Percentiles rank a stretch among this genome's conserved stretches.
These are phyloP conservation scores for Auricularia cornea DNA, from an alignment of 768 basidiomycete genomes.

Conservation along the genomic window DNA sequence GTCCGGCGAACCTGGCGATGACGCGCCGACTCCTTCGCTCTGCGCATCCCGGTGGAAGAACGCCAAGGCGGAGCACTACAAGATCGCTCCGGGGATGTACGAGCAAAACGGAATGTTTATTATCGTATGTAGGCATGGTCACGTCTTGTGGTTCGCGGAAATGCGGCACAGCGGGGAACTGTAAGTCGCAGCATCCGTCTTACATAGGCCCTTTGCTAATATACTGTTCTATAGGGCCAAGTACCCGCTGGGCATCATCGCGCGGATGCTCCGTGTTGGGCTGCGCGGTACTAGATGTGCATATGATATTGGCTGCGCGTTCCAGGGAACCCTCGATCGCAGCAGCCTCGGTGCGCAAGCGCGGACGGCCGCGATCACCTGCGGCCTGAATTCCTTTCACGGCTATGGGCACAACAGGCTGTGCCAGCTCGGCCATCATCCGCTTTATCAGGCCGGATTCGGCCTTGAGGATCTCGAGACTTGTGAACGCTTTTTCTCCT, in stretches of 20 bases:
- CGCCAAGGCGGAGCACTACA: not conserved
- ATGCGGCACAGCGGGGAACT: constrained; percentile 32
- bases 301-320: constrained; percentile 2
- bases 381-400: constrained; percentile 1
- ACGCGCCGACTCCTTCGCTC: not conserved
- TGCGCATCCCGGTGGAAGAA: not conserved
- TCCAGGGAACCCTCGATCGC: not conserved
- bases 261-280: not conserved
- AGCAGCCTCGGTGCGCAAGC: not conserved
- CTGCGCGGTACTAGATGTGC: not conserved
- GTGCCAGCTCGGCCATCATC: constrained; percentile 15
- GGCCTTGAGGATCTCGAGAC: constrained; percentile 16
- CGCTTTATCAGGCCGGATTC: constrained; percentile 5
- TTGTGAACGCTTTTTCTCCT: constrained; percentile 13
- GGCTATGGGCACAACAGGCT: constrained; percentile 13
- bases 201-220: not conserved
- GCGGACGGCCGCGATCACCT: not conserved
- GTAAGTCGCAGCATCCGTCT: constrained; percentile 26
- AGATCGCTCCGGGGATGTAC: not conserved
- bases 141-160: not conserved
- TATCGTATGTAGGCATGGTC: not conserved
- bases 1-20: not conserved
- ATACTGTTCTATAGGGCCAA: not conserved
- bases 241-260: not conserved
- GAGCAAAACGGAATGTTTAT: constrained; percentile 1